Evolutionary conservation across 1,284 basidiomycete species (phyloP).

Genomic region (Irpex sp.): DNA sequence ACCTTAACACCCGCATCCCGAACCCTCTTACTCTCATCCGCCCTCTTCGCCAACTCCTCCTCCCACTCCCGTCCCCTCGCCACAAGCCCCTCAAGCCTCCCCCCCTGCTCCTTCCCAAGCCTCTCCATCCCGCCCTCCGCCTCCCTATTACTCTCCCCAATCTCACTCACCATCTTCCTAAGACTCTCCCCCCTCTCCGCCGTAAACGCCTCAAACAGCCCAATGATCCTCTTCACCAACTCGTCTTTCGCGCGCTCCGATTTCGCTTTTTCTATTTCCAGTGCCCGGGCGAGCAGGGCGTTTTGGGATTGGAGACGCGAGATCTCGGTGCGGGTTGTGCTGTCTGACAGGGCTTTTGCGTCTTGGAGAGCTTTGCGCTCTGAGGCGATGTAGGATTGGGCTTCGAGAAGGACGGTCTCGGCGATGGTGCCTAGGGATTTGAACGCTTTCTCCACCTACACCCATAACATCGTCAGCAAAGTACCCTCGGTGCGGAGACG

Average conservation of each 20-base stretch:
- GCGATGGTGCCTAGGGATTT: slow-evolving; percentile 51
- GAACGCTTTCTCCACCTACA: slow-evolving; percentile 50
- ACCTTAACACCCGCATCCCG: slow-evolving; percentile 60
- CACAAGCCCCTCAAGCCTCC: slow-evolving; percentile 40
- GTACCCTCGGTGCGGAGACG: not conserved
- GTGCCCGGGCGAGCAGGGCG: slow-evolving; percentile 53
- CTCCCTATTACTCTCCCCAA: slow-evolving; percentile 54
- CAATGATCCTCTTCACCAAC: slow-evolving; percentile 68
- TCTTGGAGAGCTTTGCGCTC: slow-evolving; percentile 52
- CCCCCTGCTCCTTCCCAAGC: slow-evolving; percentile 47
- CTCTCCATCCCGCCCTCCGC: slow-evolving; percentile 48
- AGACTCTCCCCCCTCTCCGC: slow-evolving; percentile 69
- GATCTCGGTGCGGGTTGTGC: slow-evolving; percentile 58
- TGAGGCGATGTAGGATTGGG: slow-evolving; percentile 50
- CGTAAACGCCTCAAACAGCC: slow-evolving; percentile 68
- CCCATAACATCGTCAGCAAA: slow-evolving; percentile 2
- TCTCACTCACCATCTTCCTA: slow-evolving; percentile 49
- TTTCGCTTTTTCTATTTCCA: slow-evolving; percentile 66
- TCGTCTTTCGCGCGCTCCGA: slow-evolving; percentile 68
- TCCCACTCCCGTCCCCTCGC: slow-evolving; percentile 38
- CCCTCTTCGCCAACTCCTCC: slow-evolving; percentile 41
- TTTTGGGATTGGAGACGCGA: slow-evolving; percentile 72
- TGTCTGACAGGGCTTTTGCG: slow-evolving; percentile 48
- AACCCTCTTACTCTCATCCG: slow-evolving; percentile 49
- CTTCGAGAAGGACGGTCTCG: slow-evolving; percentile 58